A percentile compares a stretch with the other conserved stretches of the same genome.
Evolutionary conservation across 208 protist genomes (phyloP).

Genomic region (Trypanosoma conorhini): DNA sequence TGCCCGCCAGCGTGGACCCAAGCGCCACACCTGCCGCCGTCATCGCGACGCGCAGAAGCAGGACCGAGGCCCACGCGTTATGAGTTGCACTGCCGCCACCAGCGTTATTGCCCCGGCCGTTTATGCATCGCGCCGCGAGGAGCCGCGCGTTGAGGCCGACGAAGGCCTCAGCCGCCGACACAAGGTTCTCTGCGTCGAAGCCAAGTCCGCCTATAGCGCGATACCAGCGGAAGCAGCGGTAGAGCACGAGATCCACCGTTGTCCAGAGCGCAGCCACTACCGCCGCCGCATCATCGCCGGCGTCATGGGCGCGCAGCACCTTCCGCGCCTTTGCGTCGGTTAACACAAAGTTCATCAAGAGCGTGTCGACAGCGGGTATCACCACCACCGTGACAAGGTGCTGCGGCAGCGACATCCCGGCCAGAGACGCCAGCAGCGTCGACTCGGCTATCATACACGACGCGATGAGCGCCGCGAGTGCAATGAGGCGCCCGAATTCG

Average conservation of each 20-base stretch:
- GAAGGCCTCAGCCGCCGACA: slow-evolving; percentile 52
- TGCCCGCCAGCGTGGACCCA: neutral
- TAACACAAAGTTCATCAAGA: slow-evolving; percentile 59
- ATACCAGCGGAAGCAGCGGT: slow-evolving; percentile 79
- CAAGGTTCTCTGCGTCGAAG: slow-evolving; percentile 49
- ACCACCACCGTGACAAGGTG: slow-evolving; percentile 28
- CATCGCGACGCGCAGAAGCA: slow-evolving; percentile 2
- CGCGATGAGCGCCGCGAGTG: slow-evolving; percentile 42
- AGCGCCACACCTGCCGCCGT: neutral
- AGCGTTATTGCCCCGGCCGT: slow-evolving; percentile 13
- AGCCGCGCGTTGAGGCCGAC: slow-evolving; percentile 42
- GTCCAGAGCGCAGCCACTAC: slow-evolving; percentile 62
- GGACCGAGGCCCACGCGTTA: neutral
- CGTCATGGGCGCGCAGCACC: slow-evolving; percentile 44
- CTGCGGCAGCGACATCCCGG: slow-evolving; percentile 12
- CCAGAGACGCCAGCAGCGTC: slow-evolving; percentile 36
- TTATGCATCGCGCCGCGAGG: slow-evolving; percentile 48
- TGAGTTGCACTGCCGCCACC: slow-evolving; percentile 8
- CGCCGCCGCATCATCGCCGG: slow-evolving; percentile 40
- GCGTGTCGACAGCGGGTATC: slow-evolving; percentile 45
- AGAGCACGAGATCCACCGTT: slow-evolving; percentile 50
- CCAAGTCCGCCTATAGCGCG: slow-evolving; percentile 53
- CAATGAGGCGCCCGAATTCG: slow-evolving; percentile 32
- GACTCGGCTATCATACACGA: slow-evolving; percentile 58
- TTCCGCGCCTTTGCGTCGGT: slow-evolving; percentile 53